Evolutionary conservation across 2,329 filamentous ascomycete species (phyloP), one percentile per base, ranked within the genome.

Genomic region (Aspergillus amoenus): DNA sequence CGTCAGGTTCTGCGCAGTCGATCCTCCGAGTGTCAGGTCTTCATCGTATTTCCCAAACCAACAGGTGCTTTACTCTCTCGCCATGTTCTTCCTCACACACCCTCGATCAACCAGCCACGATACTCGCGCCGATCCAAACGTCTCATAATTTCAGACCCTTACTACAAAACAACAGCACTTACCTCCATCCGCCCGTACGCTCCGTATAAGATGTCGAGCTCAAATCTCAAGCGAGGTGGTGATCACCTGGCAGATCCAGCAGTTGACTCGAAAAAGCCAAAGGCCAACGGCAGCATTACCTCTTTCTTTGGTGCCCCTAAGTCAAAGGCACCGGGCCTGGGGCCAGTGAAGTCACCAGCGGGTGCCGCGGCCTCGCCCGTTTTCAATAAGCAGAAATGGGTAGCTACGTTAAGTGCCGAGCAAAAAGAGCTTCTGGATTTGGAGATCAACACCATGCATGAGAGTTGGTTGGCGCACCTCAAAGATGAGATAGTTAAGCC

Each of bases 311-410:
- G 86, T 13, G 80, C 84, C 17, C 87, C 91, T 5, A 90, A 88
- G 70, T 66, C 77, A 15, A 74, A 70, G 58, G 58, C 30, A 7
- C 42, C 43, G 13, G 27, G 21, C 6, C 7, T 45, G 22, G 22
- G 18, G 17, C 53, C 15, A 34, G 22, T 47, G 71, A 56, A 62
- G 69, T 75, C 58, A 62, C 66, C 61, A 42, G 41, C 59, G 8
- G 59, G 59, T 18, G 43, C 61, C 27, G 27, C 60, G 2, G 51
- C 41, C 12, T 53, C 67, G 3, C 61, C 72, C 56, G 89, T 84
- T 63, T 97, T 97, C 72, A 84, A 97, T 80, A 97, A 96, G 79
- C 85, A 85, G 45, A 91, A 89, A 75, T 99, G 94, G 94, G 81
- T 93, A n/a, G 84, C 85, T 18, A 84, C 84, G 56, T 81, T 99